Evolutionary conservation across 1,284 basidiomycete genomes (phyloP).

Genomic region (Sparassis latifolia): DNA sequence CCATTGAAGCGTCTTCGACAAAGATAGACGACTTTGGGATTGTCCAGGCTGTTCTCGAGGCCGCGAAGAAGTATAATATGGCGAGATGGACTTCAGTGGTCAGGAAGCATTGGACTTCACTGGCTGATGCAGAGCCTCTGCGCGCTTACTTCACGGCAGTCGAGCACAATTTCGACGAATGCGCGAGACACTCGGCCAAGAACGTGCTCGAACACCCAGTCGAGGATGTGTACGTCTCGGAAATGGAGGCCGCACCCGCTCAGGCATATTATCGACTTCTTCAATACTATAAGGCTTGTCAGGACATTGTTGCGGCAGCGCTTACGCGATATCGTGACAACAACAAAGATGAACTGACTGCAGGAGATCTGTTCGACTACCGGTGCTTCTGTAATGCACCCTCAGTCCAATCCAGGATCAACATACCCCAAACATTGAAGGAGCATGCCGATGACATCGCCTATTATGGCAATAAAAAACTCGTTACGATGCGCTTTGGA

Average conservation of each 20-base stretch:
- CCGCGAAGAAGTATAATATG: conserved; percentile 30
- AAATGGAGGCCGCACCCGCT: conserved; percentile 6
- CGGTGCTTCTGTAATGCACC: too few species aligned
- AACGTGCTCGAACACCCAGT: background rate
- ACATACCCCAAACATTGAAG: too few species aligned
- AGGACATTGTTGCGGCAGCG: background rate
- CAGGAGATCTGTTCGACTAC: too few species aligned
- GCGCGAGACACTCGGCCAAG: background rate
- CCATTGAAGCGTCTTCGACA: conserved; percentile 3
- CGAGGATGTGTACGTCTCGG: background rate
- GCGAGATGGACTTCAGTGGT: conserved; percentile 6
- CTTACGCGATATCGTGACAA: background rate
- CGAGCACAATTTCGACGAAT: conserved; percentile 5
- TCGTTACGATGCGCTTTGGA: too few species aligned
- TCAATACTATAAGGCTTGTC: conserved; percentile 6
- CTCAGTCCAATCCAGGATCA: too few species aligned
- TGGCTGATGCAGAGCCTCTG: conserved; percentile 24
- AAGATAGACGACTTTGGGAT: conserved; percentile 5
- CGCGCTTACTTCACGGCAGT: conserved; percentile 17
- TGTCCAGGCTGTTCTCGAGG: conserved; percentile 15
- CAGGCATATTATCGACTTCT: conserved; percentile 9
- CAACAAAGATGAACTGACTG: too few species aligned
- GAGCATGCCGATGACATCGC: too few species aligned
- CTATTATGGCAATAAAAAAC: too few species aligned
- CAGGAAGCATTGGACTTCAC: conserved; percentile 11